These are phyloP conservation scores for Tetracladium setigerum DNA, from an alignment of 495 filamentous ascomycete genomes.

Conservation along the genomic window DNA sequence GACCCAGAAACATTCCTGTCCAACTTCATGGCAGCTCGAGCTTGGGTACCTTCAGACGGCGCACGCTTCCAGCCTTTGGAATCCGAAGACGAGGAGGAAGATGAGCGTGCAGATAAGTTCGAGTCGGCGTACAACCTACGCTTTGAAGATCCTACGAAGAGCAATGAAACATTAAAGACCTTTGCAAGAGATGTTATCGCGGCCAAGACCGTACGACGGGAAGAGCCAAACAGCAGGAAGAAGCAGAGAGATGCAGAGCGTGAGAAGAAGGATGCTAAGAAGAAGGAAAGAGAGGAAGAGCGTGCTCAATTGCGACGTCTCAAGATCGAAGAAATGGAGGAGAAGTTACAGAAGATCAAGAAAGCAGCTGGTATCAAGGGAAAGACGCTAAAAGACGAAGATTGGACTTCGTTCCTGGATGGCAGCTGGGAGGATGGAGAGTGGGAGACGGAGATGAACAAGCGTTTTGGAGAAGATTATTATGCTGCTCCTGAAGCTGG, in stretches of 20 bases:
- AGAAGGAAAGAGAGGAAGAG: constrained; percentile 67
- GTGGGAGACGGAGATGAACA: constrained; percentile 85
- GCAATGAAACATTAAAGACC: constrained; percentile 76
- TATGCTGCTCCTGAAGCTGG: constrained; percentile 57
- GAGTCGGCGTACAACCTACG: constrained; percentile 95
- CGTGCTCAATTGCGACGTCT: constrained; percentile 75
- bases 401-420: constrained; percentile 77
- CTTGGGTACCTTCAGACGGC: constrained; percentile 64
- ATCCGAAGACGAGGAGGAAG: constrained; percentile 84
- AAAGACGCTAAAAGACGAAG: constrained; percentile 59
- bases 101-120: constrained; percentile 72
- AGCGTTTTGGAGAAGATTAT: constrained; percentile 80
- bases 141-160: constrained; percentile 81
- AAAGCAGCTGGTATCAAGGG: constrained; percentile 74
- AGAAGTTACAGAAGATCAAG: constrained; percentile 74
- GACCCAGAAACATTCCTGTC: constrained; percentile 85
- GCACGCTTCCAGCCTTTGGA: constrained; percentile 69
- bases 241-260: constrained; percentile 69
- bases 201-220: constrained; percentile 73
- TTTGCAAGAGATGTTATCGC: constrained; percentile 80
- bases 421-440: constrained; percentile 76
- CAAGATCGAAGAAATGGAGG: constrained; percentile 81
- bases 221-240: constrained; percentile 68
- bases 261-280: constrained; percentile 69
- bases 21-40: constrained; percentile 82